Base-by-base conservation (phyloP, 805 yeast genomes). In the Zygosaccharomyces kombuchaensis region DNA sequence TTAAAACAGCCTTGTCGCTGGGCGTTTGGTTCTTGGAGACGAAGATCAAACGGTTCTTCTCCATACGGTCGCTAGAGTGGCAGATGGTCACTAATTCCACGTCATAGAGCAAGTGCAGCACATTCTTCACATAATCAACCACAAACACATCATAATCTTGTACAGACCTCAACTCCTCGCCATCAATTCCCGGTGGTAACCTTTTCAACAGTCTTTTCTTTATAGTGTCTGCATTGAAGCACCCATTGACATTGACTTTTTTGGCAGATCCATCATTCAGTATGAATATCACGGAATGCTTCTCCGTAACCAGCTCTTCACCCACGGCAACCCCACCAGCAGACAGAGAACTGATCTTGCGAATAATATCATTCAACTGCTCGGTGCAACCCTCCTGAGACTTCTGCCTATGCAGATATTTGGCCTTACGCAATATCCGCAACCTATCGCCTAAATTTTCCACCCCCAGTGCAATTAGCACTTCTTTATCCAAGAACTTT, bases 391-490 rank as follows among this genome's bases (percentile, higher is more conserved):
- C 43, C 17, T 45, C 36, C 23, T 43, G 45, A 48, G 46, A 29
- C 23, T 37, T 40, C 34, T 56, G 53, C 40, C 52, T 60, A 40
- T 66, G 80, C 62, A 59, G 22, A 17, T 41, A 36, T 25, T 75
- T 69, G 2, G 86, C 71, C 16, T 83, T 81, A 12, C 78, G 69
- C 56, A 82, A 78, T 9, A 91, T 65, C 23, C 84, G 71, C 16
- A 91, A 70, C 22, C 96, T 70, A 62, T 93, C 98, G 1, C 98
- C 97, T 12, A 91, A 77, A 52, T 79, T 83, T n/a, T 56, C 51
- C 9, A 91, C 65, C 0, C 96, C 96, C 9, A 93, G 60, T 46
- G 84, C 93, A 39, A 74, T 77, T 45, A 91, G 72, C 0, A 88
- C 77, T 6, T 67, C 71, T 35, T 75, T 71, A 56, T 87, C 96